These are phyloP conservation scores for Geum urbanum DNA, from an alignment of 306 rosid species.

Conservation along the genomic window DNA sequence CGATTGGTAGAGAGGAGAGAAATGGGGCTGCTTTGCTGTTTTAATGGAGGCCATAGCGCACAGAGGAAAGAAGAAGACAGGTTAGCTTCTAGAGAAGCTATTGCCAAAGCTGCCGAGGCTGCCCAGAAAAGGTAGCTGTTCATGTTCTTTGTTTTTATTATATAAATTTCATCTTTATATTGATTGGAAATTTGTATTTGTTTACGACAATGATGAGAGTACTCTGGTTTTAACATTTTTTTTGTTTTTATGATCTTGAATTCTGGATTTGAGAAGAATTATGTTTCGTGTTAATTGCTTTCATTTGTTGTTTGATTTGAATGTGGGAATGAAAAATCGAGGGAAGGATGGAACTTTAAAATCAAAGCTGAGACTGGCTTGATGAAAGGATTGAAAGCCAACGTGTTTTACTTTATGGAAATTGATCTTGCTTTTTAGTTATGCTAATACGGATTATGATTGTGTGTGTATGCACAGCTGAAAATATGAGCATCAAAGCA, in stretches of 20 bases:
- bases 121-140: slow-evolving; percentile 64
- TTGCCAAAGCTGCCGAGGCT: slow-evolving; percentile 84
- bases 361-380: not conserved
- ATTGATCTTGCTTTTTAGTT: too few relatives aligned
- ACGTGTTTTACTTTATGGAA: not conserved
- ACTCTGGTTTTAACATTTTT: not conserved
- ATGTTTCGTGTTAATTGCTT: not conserved
- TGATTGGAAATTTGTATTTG: not conserved
- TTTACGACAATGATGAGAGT: not conserved
- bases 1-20: not conserved
- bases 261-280: not conserved
- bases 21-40: slow-evolving; percentile 38
- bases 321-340: too few relatives aligned
- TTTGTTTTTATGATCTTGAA: not conserved
- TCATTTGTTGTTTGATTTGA: not conserved
- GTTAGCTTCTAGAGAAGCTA: slow-evolving; percentile 76
- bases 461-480: not conserved
- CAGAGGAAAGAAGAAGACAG: slow-evolving; percentile 68
- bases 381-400: not conserved
- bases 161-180: not conserved
- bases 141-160: not conserved
- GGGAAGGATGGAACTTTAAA: not conserved
- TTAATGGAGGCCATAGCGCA: slow-evolving; percentile 62
- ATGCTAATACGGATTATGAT: too few relatives aligned
- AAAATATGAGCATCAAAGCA: not conserved